Evolutionary conservation across 1,284 basidiomycete genomes (phyloP).

Genomic region (Trametes pubescens): DNA sequence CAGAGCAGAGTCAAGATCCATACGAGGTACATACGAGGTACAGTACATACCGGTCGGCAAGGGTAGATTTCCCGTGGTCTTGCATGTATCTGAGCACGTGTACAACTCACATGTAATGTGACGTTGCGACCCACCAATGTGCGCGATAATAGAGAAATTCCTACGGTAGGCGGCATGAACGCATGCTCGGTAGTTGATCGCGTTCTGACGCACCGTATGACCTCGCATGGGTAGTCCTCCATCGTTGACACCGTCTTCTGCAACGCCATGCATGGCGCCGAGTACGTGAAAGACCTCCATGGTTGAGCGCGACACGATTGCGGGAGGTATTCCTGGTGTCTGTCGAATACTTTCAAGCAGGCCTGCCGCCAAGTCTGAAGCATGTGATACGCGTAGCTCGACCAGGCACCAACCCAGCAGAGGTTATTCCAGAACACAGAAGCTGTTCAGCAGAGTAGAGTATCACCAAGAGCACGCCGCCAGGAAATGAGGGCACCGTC

Average conservation of each 20-base stretch:
- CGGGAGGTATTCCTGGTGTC: conserved; percentile 26
- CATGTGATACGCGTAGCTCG: conserved; percentile 39
- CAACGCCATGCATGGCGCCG: conserved; percentile 40
- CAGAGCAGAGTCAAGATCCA: background rate
- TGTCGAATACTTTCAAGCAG: conserved; percentile 47
- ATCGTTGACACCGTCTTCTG: conserved; percentile 55
- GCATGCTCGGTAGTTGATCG: background rate
- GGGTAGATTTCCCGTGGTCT: conserved; percentile 94
- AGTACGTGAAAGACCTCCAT: conserved; percentile 44
- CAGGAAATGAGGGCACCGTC: background rate
- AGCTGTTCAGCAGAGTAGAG: background rate
- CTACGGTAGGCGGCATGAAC: conserved; percentile 49
- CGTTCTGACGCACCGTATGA: conserved; percentile 68
- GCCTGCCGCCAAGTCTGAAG: conserved; percentile 49
- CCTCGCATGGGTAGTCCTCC: conserved; percentile 76
- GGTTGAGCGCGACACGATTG: conserved; percentile 20
- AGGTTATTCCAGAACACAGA: background rate
- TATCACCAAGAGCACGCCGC: background rate
- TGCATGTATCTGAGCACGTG: background rate
- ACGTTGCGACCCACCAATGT: conserved; percentile 69
- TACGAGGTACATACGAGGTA: background rate
- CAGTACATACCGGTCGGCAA: conserved; percentile 79
- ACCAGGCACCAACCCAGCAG: background rate
- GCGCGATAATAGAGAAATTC: conserved; percentile 95
- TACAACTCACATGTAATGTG: background rate